Evolutionary conservation across 176 grass and related monocot species (phyloP), one percentile per base, ranked within the genome.

Genomic region (Paspalum vaginatum): DNA sequence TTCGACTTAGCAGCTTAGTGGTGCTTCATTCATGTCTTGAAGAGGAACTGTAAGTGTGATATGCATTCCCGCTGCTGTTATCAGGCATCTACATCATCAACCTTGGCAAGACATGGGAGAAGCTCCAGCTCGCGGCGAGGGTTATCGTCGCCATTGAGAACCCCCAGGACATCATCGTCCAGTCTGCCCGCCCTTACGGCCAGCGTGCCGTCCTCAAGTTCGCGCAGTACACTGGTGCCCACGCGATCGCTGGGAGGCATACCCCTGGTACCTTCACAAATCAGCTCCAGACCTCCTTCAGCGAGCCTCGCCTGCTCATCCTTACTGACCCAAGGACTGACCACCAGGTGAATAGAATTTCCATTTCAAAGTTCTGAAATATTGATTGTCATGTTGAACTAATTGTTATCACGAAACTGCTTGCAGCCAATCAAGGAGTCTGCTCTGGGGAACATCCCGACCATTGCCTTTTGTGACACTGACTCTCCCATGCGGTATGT

Each of bases 251-350:
- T 1, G 94, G 94, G 11, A 91, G 94, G 86, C 94, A 97, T 53
- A 97, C 94, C 15, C 94, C 94, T 16, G 94, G 94, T 74, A 97
- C 91, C 11, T 97, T 97, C 75, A 97, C 94, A 8, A 97, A 97
- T 72, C 94, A 97, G 91, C 88, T 97, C 24, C 94, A 97, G 81
- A 93, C 94, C 47, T 88, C 94, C 9, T 93, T 97, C 84, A 91
- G 94, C 12, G 94, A 97, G 74, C 94, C 94, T 17, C 88, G 94
- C 9, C 89, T 97, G 62, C 94, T 97, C 15, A 91, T 97, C 86
- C 91, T 97, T 2, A 97, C 94, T 5, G 94, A 97, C 67, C 94
- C 94, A 38, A 86, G 94, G 60, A 97, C 94, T 1, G 94, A 97
- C 68, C 94, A 97, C 75, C 94, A 97, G 86, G 94, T 93, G 75